These are phyloP conservation scores for Pseudocercospora musae DNA, from an alignment of 2,329 filamentous ascomycete genomes.

Conservation along the genomic window DNA sequence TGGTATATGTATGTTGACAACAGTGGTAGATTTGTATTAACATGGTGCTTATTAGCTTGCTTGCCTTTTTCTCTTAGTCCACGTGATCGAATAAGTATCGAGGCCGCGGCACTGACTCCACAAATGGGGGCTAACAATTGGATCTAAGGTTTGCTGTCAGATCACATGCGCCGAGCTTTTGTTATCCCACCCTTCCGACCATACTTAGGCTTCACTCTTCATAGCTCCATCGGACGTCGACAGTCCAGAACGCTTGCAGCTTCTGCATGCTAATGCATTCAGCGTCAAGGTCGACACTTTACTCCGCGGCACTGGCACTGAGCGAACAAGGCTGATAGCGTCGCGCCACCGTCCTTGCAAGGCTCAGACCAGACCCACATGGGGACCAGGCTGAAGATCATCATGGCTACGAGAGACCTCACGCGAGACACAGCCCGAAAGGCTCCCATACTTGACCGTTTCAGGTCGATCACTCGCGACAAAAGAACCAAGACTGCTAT, in stretches of 20 bases:
- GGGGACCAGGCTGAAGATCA: neutral
- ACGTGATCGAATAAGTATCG: no score
- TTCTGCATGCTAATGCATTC: neutral
- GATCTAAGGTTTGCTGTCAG: neutral
- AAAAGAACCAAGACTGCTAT: neutral
- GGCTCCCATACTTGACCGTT: neutral
- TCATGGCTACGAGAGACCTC: neutral
- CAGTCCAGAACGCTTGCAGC: neutral
- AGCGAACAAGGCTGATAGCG: no score
- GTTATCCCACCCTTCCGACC: no score
- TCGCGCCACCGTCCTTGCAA: no score
- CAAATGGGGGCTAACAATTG: no score
- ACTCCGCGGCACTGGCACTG: no score
- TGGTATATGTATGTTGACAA: neutral
- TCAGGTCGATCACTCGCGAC: neutral
- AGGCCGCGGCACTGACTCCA: neutral
- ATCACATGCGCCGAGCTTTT: neutral
- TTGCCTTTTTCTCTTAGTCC: neutral
- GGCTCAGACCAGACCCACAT: no score
- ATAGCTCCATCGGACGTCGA: neutral
- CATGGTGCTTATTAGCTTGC: neutral
- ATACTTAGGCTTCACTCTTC: no score
- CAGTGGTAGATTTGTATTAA: neutral
- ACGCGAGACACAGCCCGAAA: neutral
- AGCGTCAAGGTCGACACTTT: no score